Evolutionary conservation across 2,329 filamentous ascomycete genomes (phyloP).

Genomic region (Lasiodiplodia gonubiensis): DNA sequence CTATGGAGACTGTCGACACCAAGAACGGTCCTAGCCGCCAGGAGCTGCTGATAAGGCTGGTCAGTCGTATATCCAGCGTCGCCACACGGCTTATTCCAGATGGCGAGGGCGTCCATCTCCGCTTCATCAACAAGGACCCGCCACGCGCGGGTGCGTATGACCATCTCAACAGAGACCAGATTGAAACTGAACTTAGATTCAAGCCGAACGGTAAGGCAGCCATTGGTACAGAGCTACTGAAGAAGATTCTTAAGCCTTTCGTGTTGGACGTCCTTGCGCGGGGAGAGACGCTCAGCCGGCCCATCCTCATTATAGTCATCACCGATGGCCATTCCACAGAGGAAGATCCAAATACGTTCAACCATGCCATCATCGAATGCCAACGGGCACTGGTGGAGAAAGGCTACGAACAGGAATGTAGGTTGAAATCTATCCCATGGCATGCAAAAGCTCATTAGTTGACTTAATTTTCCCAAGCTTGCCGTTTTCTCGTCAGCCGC

Average conservation of each 20-base stretch:
- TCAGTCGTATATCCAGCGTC: not conserved
- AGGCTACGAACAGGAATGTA: too few relatives aligned
- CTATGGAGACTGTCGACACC: not conserved
- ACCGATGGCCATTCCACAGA: not conserved
- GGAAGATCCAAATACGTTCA: not conserved
- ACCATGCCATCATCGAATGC: not conserved
- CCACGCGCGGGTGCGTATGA: too few relatives aligned
- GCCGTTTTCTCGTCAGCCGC: too few relatives aligned
- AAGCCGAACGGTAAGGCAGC: fast-evolving
- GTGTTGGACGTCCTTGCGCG: not conserved
- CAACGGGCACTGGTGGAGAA: not conserved
- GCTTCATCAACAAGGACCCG: not conserved
- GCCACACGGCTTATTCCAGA: not conserved
- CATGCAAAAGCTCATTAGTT: too few relatives aligned
- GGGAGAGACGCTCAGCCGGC: not conserved
- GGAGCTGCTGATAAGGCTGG: not conserved
- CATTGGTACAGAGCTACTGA: not conserved
- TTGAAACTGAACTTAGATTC: not conserved
- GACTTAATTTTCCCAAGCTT: too few relatives aligned
- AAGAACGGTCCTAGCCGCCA: not conserved
- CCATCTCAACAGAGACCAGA: not conserved
- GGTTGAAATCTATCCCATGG: too few relatives aligned
- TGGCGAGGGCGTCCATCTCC: not conserved
- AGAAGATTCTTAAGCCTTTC: not conserved
- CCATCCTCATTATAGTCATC: not conserved